phyloP scores from a whole-genome alignment of 2,329 filamentous ascomycete genomes.

The Alternaria triticimaculans region DNA sequence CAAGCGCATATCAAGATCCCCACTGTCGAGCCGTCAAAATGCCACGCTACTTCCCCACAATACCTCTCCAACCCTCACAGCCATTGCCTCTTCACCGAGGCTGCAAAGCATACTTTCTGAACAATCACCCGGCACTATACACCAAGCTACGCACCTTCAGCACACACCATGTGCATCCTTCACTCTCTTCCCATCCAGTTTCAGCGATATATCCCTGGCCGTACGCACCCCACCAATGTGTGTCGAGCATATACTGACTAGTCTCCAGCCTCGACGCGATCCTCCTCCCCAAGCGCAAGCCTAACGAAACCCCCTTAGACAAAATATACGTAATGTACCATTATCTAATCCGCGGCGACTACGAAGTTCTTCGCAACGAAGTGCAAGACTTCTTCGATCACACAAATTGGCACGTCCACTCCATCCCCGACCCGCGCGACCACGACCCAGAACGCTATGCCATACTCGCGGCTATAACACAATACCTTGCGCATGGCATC shows the following conservation, averaged over 20 bases:
- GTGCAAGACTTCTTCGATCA: constrained; percentile 4
- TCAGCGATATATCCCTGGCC: constrained; percentile 1
- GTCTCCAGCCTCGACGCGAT: not conserved
- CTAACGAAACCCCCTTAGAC: not conserved
- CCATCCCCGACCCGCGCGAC: not conserved
- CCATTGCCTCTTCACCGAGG: not conserved
- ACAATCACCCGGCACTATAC: not conserved
- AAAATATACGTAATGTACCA: constrained; percentile 4
- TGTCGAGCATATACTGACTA: not conserved
- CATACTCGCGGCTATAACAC: not conserved
- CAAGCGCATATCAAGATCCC: not conserved
- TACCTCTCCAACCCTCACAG: not conserved
- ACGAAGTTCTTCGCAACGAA: not conserved
- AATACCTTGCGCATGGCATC: not conserved
- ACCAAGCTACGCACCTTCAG: not conserved
- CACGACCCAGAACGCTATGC: not conserved
- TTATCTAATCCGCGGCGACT: not conserved
- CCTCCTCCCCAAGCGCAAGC: not conserved
- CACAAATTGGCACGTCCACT: not conserved
- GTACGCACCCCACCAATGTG: not conserved
- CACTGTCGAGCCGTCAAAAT: not conserved
- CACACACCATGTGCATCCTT: not conserved
- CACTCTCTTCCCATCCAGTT: not conserved
- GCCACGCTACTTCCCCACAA: not conserved
- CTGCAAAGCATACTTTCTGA: not conserved